These are phyloP conservation scores for Boletus semigastroideus DNA, from an alignment of 1,284 basidiomycete species.

Conservation along the genomic window DNA sequence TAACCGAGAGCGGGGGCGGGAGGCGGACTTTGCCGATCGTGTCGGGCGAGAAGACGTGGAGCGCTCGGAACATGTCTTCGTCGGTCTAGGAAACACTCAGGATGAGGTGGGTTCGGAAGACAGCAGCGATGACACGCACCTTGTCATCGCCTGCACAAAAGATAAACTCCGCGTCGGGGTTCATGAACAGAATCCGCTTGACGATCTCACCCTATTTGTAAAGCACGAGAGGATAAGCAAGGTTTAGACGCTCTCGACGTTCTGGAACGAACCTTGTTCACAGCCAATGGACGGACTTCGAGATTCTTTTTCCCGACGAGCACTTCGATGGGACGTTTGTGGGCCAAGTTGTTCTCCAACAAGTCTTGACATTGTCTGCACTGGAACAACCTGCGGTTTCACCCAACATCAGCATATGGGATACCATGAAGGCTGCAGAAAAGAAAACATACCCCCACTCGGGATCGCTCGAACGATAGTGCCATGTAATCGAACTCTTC, in stretches of 20 bases:
- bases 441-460: constrained; percentile 81
- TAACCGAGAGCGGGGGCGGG: constrained; percentile 75
- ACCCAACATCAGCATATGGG: constrained; percentile 14
- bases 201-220: constrained; percentile 84
- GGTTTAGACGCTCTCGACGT: not conserved
- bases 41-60: constrained; percentile 62
- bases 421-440: not conserved
- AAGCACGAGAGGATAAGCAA: not conserved
- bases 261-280: constrained; percentile 74
- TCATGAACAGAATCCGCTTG: constrained; percentile 87
- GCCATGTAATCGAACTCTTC: constrained; percentile 98
- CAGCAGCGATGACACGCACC: constrained; percentile 40
- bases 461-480: constrained; percentile 91
- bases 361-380: constrained; percentile 96
- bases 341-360: constrained; percentile 88
- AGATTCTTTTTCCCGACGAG: constrained; percentile 98
- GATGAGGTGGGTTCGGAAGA: too few species aligned
- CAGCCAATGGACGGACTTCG: constrained; percentile 91
- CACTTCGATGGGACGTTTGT: constrained; percentile 89
- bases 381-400: constrained; percentile 74
- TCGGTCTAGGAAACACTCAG: constrained; percentile 61
- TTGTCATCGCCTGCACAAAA: constrained; percentile 99
- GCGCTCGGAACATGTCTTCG: constrained; percentile 95
- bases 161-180: constrained; percentile 92
- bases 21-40: constrained; percentile 45